Conservation (phyloP, 1,139 yeast species). For the Suhomyces bribrorum region DNA sequence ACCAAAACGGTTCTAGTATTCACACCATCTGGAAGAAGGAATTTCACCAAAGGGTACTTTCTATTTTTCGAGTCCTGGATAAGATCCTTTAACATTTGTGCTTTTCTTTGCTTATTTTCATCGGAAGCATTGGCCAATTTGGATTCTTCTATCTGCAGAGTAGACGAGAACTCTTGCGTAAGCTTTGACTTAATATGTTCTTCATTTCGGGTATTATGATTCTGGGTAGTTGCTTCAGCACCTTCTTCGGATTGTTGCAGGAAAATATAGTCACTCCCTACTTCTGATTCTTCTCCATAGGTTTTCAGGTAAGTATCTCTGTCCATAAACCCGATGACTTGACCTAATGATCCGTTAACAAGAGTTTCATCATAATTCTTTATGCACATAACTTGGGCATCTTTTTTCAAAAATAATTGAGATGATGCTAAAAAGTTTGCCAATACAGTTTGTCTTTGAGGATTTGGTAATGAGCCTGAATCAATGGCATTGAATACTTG, state of each 20-base stretch:
- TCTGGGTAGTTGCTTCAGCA: constrained; percentile 1
- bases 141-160: background rate
- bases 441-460: constrained; percentile 46
- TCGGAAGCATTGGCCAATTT: background rate
- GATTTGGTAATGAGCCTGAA: constrained; percentile 55
- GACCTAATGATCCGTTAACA: constrained; percentile 93
- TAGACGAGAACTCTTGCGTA: background rate
- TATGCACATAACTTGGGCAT: constrained; percentile 95
- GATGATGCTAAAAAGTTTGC: constrained; percentile 75
- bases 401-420: constrained; percentile 62
- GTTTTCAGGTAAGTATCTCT: constrained; percentile 37
- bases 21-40: constrained; percentile 64
- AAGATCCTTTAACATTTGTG: constrained; percentile 28
- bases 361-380: constrained; percentile 84
- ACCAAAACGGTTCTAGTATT: constrained; percentile 64
- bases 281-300: constrained; percentile 19
- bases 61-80: constrained; percentile 34
- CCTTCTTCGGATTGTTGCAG: constrained; percentile 5
- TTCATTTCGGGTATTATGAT: no score
- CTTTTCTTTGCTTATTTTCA: constrained; percentile 14
- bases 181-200: background rate
- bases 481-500: constrained; percentile 60
- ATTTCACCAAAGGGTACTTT: constrained; percentile 74
- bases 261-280: constrained; percentile 13
- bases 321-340: constrained; percentile 52